Evolutionary conservation across 768 basidiomycete species (phyloP).

Genomic region (Boletus patriciae): DNA sequence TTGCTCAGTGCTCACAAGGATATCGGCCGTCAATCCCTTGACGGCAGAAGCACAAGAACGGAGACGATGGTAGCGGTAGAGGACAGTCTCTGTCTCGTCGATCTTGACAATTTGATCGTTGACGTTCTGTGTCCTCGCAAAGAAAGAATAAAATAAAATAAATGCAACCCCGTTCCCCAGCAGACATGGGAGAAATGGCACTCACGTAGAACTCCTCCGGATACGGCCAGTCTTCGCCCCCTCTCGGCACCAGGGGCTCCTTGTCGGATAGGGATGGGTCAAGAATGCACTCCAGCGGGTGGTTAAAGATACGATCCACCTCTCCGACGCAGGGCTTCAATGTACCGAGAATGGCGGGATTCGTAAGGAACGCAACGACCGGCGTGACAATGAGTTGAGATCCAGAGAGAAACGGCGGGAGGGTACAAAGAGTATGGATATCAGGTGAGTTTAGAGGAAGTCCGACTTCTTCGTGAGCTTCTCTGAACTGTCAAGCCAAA

Average conservation of each 20-base stretch:
- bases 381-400: constrained; percentile 74
- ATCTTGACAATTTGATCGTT: constrained; percentile 46
- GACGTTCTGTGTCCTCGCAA: constrained; percentile 49
- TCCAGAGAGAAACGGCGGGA: constrained; percentile 70
- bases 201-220: constrained; percentile 70
- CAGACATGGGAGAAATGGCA: constrained; percentile 1
- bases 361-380: constrained; percentile 67
- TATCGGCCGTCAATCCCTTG: constrained; percentile 82
- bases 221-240: constrained; percentile 79
- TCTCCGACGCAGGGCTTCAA: constrained; percentile 63
- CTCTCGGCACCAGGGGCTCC: constrained; percentile 50
- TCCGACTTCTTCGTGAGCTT: constrained; percentile 84
- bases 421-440: constrained; percentile 57
- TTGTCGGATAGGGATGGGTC: constrained; percentile 52
- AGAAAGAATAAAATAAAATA: background rate
- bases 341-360: constrained; percentile 46
- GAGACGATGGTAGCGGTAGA: constrained; percentile 84
- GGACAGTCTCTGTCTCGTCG: constrained; percentile 46
- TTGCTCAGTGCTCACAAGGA: constrained; percentile 70
- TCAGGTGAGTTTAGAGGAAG: constrained; percentile 58
- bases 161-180: background rate
- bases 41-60: constrained; percentile 75
- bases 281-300: constrained; percentile 72
- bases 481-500: constrained; percentile 55
- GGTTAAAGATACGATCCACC: constrained; percentile 77